A percentile compares a stretch with the other conserved stretches of the same genome.
Evolutionary conservation across 2,329 filamentous ascomycete genomes (phyloP).

Genomic region (Aspergillus sp.): DNA sequence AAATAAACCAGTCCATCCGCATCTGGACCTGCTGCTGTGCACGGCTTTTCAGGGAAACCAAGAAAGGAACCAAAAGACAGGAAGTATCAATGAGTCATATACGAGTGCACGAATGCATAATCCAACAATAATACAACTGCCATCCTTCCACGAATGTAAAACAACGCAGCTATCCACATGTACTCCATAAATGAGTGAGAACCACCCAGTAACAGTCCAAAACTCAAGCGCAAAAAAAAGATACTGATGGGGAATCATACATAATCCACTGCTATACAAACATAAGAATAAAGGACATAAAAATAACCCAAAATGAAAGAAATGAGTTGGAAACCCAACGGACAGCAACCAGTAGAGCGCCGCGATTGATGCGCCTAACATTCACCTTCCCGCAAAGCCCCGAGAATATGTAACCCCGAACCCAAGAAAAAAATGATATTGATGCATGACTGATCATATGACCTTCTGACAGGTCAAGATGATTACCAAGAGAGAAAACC

Average conservation of each 20-base stretch:
- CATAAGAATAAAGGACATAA: conserved; percentile 2
- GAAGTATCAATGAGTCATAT: too few species aligned
- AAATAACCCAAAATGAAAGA: conserved; percentile 5
- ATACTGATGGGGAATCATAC: conserved; percentile 8
- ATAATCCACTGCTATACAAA: conserved; percentile 10
- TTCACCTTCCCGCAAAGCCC: too few species aligned
- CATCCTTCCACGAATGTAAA: too few species aligned
- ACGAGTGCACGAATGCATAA: background rate
- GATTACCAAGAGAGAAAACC: too few species aligned
- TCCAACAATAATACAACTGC: background rate
- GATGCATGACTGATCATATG: background rate
- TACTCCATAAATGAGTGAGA: background rate
- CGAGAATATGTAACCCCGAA: too few species aligned
- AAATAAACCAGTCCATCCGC: too few species aligned
- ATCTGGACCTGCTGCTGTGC: too few species aligned
- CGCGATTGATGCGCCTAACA: too few species aligned
- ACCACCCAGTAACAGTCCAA: background rate
- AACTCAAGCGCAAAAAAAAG: background rate
- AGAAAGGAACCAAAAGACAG: too few species aligned
- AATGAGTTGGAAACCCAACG: conserved; percentile 5
- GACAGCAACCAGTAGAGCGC: background rate
- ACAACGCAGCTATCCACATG: background rate
- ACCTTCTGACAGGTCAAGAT: too few species aligned
- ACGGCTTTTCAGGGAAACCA: too few species aligned
- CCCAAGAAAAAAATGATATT: background rate